Percentiles rank a stretch among this genome's conserved stretches.
These are phyloP conservation scores for Fonsecaea pedrosoi DNA, from an alignment of 2,329 filamentous ascomycete species.

Conservation along the genomic window DNA sequence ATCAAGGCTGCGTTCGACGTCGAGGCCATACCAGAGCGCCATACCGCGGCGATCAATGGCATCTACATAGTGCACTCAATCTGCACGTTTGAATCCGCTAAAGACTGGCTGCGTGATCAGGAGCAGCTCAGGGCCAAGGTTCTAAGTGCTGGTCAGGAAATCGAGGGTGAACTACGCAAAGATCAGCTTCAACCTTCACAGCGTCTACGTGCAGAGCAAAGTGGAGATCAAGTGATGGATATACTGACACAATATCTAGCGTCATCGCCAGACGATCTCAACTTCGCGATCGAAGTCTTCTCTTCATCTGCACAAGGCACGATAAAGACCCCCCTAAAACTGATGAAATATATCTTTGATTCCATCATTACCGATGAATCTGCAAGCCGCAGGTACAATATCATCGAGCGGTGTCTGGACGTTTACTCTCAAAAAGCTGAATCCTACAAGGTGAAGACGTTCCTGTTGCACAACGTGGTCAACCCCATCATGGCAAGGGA, in stretches of 20 bases:
- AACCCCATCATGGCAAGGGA: conserved; percentile 98
- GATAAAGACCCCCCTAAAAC: conserved; percentile 74
- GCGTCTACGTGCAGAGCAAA: conserved; percentile 85
- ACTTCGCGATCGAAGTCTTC: conserved; percentile 83
- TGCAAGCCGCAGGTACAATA: conserved; percentile 81
- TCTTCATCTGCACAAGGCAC: conserved; percentile 84
- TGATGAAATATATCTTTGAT: conserved; percentile 84
- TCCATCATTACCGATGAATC: conserved; percentile 84
- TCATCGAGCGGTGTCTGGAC: conserved; percentile 85
- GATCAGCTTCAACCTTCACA: conserved; percentile 74
- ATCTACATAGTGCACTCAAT: conserved; percentile 85
- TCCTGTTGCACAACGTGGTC: conserved; percentile 86
- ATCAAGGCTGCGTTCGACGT: conserved; percentile 69
- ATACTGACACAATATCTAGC: conserved; percentile 83
- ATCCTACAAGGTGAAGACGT: conserved; percentile 90
- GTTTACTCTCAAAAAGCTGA: conserved; percentile 79
- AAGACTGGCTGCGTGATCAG: conserved; percentile 68
- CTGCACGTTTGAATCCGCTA: conserved; percentile 68
- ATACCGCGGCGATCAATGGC: conserved; percentile 82
- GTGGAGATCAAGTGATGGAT: conserved; percentile 83
- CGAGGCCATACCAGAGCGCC: conserved; percentile 70
- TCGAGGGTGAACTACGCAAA: conserved; percentile 75
- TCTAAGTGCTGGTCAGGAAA: conserved; percentile 72
- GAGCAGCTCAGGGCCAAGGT: conserved; percentile 65
- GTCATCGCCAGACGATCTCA: conserved; percentile 75